Base-by-base conservation (phyloP, 2,329 filamentous ascomycete genomes). In the Arthrobotrys sphaeroides region DNA sequence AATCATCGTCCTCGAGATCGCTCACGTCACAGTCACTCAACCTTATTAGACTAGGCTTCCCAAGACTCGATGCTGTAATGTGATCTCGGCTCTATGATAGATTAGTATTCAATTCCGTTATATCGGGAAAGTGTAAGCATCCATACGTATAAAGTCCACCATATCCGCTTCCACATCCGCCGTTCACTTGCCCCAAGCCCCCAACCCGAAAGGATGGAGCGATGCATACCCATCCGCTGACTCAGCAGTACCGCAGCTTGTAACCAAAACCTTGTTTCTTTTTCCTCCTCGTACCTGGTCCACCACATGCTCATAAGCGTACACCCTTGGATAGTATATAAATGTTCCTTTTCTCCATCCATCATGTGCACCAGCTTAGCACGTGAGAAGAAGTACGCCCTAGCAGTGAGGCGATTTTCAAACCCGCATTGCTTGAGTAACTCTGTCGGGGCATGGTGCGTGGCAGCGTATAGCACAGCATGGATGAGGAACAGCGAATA, bases 61-160 rank as follows among this genome's bases (percentile, higher is more conserved):
- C 72, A 18, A 75, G 55, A 60, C 72, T 75, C 24, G 72, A 75
- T n/a, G 72, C 72, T 33, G 72, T 75, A 16, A 75, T 75, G 20
- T 75, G 72, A 62, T 75, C 72, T 51, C 72, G 72, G 20, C 72
- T 75, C 72, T 75, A 16, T 20, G 0, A 22, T 12, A 18, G 13
- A 53, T 73, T 45, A 73, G 62, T 18, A 40, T 16, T 13, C 7
- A 22, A 26, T 3, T 5, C 26, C 6, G 20, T n/a, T 18, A 4
- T 28, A 22, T 22, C 13, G 28, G 1, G 40, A 60, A 22, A 31
- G 5, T 42, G 16, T 42, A 16, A 10, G 36, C 6, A 31, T n/a
- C n/a, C 72, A 69, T 75, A 75, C 72, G 33, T 75, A 75, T 69
- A 75, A 51, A 36, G 72, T 75, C 72, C 72, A 75, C 72, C 72